Percentiles rank a stretch among this genome's conserved stretches.
Conservation (phyloP, 306 rosid species). For the Prunus dulcis region DNA sequence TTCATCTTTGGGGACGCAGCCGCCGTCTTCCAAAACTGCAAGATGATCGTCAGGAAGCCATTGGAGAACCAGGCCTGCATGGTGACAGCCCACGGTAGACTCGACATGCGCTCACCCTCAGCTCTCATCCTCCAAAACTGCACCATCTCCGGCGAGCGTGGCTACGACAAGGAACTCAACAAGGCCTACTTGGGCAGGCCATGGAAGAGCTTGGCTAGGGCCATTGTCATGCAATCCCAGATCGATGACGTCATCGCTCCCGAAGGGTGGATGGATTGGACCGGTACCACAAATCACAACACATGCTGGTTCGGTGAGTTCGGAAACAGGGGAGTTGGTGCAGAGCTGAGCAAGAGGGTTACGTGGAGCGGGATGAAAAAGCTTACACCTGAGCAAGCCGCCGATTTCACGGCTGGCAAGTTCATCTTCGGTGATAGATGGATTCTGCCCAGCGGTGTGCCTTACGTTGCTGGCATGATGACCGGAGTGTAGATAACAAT, state of each 20-base stretch:
- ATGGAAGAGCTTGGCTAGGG: constrained; percentile 54
- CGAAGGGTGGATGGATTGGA: constrained; percentile 59
- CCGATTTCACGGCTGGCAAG: constrained; percentile 25
- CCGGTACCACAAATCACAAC: constrained; percentile 16
- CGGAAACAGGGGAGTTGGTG: constrained; percentile 47
- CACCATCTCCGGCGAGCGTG: constrained; percentile 38
- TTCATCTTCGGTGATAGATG: constrained; percentile 45
- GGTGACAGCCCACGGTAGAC: constrained; percentile 64
- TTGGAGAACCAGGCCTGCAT: constrained; percentile 32
- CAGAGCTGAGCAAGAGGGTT: constrained; percentile 29
- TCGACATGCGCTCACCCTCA: constrained; percentile 17
- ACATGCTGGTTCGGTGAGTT: constrained; percentile 51
- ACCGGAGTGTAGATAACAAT: not conserved
- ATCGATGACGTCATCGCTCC: constrained; percentile 43
- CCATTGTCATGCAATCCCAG: constrained; percentile 47
- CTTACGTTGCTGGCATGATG: constrained; percentile 31
- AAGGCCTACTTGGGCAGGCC: constrained; percentile 64
- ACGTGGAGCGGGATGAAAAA: constrained; percentile 51
- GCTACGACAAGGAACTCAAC: constrained; percentile 10
- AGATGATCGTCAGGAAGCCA: constrained; percentile 44
- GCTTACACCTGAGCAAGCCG: constrained; percentile 16
- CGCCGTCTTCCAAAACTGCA: constrained; percentile 58
- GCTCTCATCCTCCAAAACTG: constrained; percentile 56
- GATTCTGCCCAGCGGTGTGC: constrained; percentile 51
- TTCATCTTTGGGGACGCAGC: constrained; percentile 47